A percentile compares a stretch with the other conserved stretches of the same genome.
phyloP scores from a whole-genome alignment of 306 rosid species.

The Canavalia ensiformis region DNA sequence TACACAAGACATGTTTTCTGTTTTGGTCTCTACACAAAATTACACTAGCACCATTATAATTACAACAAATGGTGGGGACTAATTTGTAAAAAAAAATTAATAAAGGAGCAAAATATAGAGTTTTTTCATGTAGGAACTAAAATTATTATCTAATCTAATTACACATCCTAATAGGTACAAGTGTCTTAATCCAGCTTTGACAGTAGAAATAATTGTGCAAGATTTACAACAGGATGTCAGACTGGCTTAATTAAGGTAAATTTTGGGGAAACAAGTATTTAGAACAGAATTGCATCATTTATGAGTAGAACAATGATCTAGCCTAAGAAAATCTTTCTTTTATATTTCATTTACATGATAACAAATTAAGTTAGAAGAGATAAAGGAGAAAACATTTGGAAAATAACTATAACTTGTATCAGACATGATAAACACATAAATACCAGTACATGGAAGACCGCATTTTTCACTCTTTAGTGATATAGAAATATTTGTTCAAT shows the following conservation, averaged over 20 bases:
- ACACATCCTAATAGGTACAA: constrained; percentile 12
- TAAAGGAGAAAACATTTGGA: background rate
- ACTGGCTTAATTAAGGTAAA: constrained; percentile 19
- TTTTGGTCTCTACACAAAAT: too few relatives aligned
- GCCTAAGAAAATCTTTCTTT: background rate
- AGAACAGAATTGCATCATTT: constrained; percentile 27
- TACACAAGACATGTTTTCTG: too few relatives aligned
- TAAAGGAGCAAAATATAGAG: too few relatives aligned
- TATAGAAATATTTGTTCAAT: background rate
- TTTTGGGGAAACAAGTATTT: background rate
- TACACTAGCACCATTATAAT: too few relatives aligned
- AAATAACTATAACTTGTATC: constrained; percentile 6
- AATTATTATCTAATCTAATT: background rate
- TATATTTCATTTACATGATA: constrained; percentile 29
- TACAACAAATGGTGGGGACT: too few relatives aligned
- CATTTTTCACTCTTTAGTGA: background rate
- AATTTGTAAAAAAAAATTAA: too few relatives aligned
- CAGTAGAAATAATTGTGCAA: constrained; percentile 5
- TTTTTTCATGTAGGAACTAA: too few relatives aligned
- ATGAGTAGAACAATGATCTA: constrained; percentile 5
- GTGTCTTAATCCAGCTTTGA: constrained; percentile 29
- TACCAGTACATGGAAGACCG: background rate
- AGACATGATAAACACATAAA: background rate
- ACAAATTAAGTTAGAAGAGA: background rate
- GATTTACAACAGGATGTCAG: background rate